Evolutionary conservation across 2,329 filamentous ascomycete genomes (phyloP).

Genomic region (Tolypocladium paradoxum): DNA sequence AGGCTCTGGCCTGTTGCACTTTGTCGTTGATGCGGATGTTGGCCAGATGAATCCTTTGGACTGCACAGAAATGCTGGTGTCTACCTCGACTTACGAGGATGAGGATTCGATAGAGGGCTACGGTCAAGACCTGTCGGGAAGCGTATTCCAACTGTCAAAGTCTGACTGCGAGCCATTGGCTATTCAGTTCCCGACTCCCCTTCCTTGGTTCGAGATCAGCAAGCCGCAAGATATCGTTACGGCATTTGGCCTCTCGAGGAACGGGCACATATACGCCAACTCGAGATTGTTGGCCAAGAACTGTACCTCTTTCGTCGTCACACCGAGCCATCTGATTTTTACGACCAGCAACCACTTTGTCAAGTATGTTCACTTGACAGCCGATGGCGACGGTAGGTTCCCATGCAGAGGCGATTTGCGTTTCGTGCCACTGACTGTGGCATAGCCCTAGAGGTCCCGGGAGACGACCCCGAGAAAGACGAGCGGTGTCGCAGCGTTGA

Average conservation of each 20-base stretch:
- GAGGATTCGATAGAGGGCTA: constrained; percentile 21
- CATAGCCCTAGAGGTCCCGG: constrained; percentile 67
- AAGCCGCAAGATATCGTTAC: constrained; percentile 31
- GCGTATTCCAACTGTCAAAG: constrained; percentile 27
- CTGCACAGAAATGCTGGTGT: constrained; percentile 11
- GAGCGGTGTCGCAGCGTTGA: constrained; percentile 90
- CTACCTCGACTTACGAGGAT: constrained; percentile 22
- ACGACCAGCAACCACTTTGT: constrained; percentile 88
- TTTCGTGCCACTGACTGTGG: constrained; percentile 9
- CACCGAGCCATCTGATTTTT: constrained; percentile 73
- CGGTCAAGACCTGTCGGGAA: constrained; percentile 35
- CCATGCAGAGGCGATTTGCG: neutral
- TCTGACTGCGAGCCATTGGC: constrained; percentile 22
- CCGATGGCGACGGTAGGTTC: constrained; percentile 48
- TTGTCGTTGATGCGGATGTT: constrained; percentile 8
- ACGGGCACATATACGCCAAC: constrained; percentile 71
- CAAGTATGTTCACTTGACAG: constrained; percentile 77
- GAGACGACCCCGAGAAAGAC: constrained; percentile 81
- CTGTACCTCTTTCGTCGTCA: constrained; percentile 83
- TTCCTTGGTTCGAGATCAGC: constrained; percentile 42
- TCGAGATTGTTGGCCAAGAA: constrained; percentile 66
- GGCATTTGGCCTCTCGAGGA: constrained; percentile 57
- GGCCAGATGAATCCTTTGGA: constrained; percentile 9
- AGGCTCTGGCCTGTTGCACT: constrained; percentile 13
- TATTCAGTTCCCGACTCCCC: constrained; percentile 30